Evolutionary conservation across 495 filamentous ascomycete species (phyloP).

Genomic region (Viridothelium virens): DNA sequence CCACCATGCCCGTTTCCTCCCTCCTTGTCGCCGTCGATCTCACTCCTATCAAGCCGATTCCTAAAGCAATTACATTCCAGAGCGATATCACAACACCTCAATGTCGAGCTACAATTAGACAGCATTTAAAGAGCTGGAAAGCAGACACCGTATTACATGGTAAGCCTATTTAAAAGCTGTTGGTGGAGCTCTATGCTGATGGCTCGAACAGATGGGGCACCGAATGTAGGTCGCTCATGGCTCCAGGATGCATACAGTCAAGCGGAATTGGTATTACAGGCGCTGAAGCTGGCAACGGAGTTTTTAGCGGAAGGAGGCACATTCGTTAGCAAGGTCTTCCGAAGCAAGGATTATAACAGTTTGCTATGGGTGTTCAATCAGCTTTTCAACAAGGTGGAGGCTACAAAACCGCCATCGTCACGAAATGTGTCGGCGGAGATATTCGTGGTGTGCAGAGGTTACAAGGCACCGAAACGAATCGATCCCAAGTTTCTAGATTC

Average conservation of each 20-base stretch:
- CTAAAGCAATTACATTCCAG: constrained; percentile 88
- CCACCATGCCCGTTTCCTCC: constrained; percentile 84
- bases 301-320: constrained; percentile 84
- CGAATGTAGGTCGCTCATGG: constrained; percentile 97
- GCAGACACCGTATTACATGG: constrained; percentile 92
- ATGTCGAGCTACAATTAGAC: constrained; percentile 82
- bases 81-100: constrained; percentile 97
- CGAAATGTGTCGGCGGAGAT: constrained; percentile 96
- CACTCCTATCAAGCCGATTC: constrained; percentile 90
- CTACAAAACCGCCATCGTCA: constrained; percentile 93
- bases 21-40: constrained; percentile 94
- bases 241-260: constrained; percentile 98
- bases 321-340: constrained; percentile 96
- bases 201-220: constrained; percentile 58
- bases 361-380: constrained; percentile 98
- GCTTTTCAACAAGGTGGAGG: constrained; percentile 86
- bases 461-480: constrained; percentile 83
- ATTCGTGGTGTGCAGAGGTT: constrained; percentile 92
- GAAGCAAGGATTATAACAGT: constrained; percentile 95
- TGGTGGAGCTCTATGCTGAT: neutral
- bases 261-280: constrained; percentile 86
- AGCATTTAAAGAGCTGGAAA: constrained; percentile 94
- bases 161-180: neutral
- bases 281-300: constrained; percentile 87
- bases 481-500: constrained; percentile 92